A percentile compares a stretch with the other conserved stretches of the same genome.
Evolutionary conservation across 164 flowering plant genomes (phyloP).

Genomic region (Santalum album): DNA sequence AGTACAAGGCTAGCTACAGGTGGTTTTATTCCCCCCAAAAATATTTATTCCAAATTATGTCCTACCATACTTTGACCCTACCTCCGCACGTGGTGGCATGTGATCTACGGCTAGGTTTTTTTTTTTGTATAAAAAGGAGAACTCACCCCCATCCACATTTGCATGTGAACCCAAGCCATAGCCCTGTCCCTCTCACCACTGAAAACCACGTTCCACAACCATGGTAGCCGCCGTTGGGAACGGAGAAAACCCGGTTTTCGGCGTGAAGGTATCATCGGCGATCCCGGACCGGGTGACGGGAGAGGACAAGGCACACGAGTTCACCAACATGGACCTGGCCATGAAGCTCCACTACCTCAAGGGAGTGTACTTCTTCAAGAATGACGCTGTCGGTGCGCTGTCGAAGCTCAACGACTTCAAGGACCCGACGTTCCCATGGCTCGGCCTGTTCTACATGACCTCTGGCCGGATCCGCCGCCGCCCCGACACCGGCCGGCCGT

Average conservation of each 20-base stretch:
- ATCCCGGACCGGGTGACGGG: conserved; percentile 51
- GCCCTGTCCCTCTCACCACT: too few species aligned
- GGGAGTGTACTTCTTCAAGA: neutral
- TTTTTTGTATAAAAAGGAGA: too few species aligned
- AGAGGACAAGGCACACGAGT: conserved; percentile 23
- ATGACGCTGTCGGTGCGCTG: neutral
- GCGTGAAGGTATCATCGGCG: conserved; percentile 41
- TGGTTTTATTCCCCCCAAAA: too few species aligned
- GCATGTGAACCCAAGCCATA: too few species aligned
- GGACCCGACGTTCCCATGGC: neutral
- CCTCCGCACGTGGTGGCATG: too few species aligned
- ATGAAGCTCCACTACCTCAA: conserved; percentile 1
- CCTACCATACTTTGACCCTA: too few species aligned
- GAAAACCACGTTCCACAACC: too few species aligned
- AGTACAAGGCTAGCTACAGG: too few species aligned
- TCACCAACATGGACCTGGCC: neutral
- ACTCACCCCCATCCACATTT: too few species aligned
- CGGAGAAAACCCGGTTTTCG: conserved; percentile 20
- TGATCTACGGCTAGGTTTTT: too few species aligned
- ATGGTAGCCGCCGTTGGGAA: too few species aligned
- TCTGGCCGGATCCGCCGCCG: conserved; percentile 31
- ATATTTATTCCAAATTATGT: too few species aligned
- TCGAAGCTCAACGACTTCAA: conserved; percentile 4
- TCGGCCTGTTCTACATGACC: neutral
- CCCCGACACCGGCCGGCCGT: conserved; percentile 30